Base-by-base conservation (phyloP, 1,139 yeast genomes). In the Sporopachydermia cereana region DNA sequence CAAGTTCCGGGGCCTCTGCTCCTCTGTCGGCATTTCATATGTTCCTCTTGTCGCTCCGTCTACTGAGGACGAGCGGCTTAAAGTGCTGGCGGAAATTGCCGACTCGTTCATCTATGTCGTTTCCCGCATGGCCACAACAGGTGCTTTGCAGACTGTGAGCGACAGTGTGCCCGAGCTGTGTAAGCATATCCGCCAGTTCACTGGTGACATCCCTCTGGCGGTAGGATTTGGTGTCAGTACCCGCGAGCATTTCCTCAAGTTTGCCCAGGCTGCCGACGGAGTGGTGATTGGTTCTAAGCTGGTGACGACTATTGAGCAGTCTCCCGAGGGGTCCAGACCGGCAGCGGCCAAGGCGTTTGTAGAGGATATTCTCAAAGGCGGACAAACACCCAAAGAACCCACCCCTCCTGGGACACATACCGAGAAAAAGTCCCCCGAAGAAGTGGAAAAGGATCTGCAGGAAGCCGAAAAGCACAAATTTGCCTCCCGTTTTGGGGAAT, bases 181-280 rank as follows among this genome's bases (percentile, higher is more conserved):
- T 55, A 70, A 70, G 36, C 77, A 89, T 55, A 94, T 93, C 16
- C 76, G 94, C 59, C 71, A 75, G 51, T 72, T 75, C 58, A 75
- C 94, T 9, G 81, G 82, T 27, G 74, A 71, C 42, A 82, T 76
- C 36, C 97, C 97, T 24, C 64, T 91, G 50, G 97, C 97, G 20
- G 96, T 93, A 44, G 99, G 99, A 1, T 91, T 91, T 57, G 99
- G 99, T 61, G 94, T 91, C 47, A 78, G 93, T 41, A 91, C 94
- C 9, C 77, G 96, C 65, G 95, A 88, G 51, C 97, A 91, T 63
- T 89, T 83, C 60, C 63, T 76, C 50, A 69, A 77, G 43, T 95
- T 91, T 42, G 94, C 95, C 49, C 63, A 75, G 36, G 67, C 77
- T 41, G 85, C 97, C n/a, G 68, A 68, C 48, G 99, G 96, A 67